A percentile compares a stretch with the other conserved stretches of the same genome.
phyloP scores from a whole-genome alignment of 2,329 filamentous ascomycete genomes.

The Pseudopyricularia javanii region DNA sequence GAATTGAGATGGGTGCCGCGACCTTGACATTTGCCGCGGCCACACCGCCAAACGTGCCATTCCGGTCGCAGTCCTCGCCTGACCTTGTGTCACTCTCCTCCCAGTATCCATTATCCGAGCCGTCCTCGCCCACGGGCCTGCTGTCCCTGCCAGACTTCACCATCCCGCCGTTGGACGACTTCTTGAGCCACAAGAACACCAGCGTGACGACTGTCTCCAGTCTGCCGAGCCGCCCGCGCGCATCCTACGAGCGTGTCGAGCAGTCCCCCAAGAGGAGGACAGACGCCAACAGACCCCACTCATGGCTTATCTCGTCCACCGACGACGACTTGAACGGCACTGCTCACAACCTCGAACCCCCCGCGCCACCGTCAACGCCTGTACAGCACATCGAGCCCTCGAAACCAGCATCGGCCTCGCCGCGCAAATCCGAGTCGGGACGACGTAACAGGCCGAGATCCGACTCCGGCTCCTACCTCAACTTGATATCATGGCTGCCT shows the following conservation, averaged over 20 bases:
- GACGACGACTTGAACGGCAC: conserved; percentile 21
- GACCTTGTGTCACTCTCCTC: conserved; percentile 12
- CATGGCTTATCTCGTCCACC: conserved; percentile 39
- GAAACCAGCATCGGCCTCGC: too few relatives aligned
- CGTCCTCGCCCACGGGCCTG: conserved; percentile 16
- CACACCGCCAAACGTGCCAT: conserved; percentile 22
- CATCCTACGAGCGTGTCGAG: not conserved
- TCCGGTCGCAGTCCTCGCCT: conserved; percentile 21
- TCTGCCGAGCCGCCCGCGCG: not conserved
- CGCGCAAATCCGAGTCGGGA: not conserved
- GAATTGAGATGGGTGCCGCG: conserved; percentile 29
- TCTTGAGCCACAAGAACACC: conserved; percentile 20
- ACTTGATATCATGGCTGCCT: conserved; percentile 38
- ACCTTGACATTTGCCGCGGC: conserved; percentile 26
- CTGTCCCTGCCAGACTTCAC: conserved; percentile 32
- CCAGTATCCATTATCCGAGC: not conserved
- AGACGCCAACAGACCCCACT: conserved; percentile 33
- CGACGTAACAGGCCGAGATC: not conserved
- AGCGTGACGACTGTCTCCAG: conserved; percentile 5
- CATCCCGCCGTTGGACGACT: conserved; percentile 39
- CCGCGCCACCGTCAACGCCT: too few relatives aligned
- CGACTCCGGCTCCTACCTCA: conserved; percentile 26
- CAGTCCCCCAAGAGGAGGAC: conserved; percentile 23
- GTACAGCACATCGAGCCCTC: too few relatives aligned
- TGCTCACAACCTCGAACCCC: too few relatives aligned